Conservation (phyloP, 108 stramenopile species). For the Chaetoceros tenuissimus region DNA sequence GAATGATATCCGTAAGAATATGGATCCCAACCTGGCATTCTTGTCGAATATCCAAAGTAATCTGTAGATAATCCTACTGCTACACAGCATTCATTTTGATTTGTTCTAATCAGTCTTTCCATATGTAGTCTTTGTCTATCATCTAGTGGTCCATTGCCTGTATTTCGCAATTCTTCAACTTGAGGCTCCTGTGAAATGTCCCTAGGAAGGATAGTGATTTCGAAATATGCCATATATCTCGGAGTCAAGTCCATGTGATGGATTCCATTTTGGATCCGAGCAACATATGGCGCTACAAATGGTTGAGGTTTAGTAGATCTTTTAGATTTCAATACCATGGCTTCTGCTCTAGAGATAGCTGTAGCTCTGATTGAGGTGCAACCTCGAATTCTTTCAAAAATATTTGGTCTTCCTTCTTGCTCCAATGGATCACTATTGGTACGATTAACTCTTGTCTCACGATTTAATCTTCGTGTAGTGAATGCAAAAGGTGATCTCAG, state of each 20-base stretch:
- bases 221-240: slow-evolving; percentile 57
- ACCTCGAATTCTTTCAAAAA: slow-evolving; percentile 1
- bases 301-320: slow-evolving; percentile 13
- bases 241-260: slow-evolving; percentile 49
- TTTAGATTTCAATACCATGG: background rate
- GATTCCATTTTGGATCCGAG: background rate
- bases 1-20: slow-evolving; percentile 70
- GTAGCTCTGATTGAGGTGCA: background rate
- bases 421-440: too few relatives aligned
- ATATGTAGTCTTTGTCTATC: background rate
- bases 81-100: slow-evolving; percentile 30
- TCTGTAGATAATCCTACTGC: slow-evolving; percentile 59
- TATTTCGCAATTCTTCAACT: background rate
- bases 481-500: too few relatives aligned
- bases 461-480: background rate
- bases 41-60: slow-evolving; percentile 27
- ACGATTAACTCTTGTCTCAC: background rate
- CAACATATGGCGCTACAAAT: slow-evolving; percentile 41
- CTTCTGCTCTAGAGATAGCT: slow-evolving; percentile 1
- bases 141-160: background rate
- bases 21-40: slow-evolving; percentile 84
- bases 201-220: slow-evolving; percentile 48
- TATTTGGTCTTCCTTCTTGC: background rate
- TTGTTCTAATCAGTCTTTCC: background rate
- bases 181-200: background rate